Evolutionary conservation across 352 stramenopile species (phyloP), one percentile per base, ranked within the genome.

Genomic region (Thraustochytrium striatum): DNA sequence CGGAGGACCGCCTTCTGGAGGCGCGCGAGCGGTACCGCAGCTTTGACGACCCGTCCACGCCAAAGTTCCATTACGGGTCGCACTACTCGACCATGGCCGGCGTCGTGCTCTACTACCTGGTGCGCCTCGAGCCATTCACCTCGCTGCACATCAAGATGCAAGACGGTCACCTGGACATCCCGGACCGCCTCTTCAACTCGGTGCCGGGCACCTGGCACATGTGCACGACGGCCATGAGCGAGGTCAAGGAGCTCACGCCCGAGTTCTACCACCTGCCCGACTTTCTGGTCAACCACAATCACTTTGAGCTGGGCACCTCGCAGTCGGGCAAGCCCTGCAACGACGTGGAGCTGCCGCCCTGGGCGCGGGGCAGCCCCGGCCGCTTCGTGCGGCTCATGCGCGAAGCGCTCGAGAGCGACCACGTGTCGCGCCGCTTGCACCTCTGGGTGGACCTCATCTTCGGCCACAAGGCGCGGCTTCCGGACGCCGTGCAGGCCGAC

Each of bases 381-480:
- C 90, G 97, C 83, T 99, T 99, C 84, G 87, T 99, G 28, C 87
- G 88, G 2, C 85, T 97, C 30, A 96, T 98, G 75, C 90, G 94
- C 32, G 90, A 94, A 69, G 96, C 95, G 16, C 86, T 99, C 1
- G 97, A 99, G 85, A 98, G 92, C 61, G 86, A 94, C 33, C 88
- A 97, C 78, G 95, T 98, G 21, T 97, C 92, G 2, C 82, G 85
- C 38, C 88, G 94, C 72, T 82, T 99, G 55, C 94, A 98, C 62
- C 83, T 93, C 73, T 99, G 97, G 97, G 98, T 99, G 82, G 96
- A 99, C 82, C 85, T 99, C 58, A 97, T 99, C 50, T 99, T 98
- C 85, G 96, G 96, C 3, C 93, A 85, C 80, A 98, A 96, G 82
- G 95, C 98, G 80, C 88, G 96, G 7, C 36, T 69, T 3, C 55